Base-by-base conservation (phyloP, 306 rosid species). In the Vigna angularis region DNA sequence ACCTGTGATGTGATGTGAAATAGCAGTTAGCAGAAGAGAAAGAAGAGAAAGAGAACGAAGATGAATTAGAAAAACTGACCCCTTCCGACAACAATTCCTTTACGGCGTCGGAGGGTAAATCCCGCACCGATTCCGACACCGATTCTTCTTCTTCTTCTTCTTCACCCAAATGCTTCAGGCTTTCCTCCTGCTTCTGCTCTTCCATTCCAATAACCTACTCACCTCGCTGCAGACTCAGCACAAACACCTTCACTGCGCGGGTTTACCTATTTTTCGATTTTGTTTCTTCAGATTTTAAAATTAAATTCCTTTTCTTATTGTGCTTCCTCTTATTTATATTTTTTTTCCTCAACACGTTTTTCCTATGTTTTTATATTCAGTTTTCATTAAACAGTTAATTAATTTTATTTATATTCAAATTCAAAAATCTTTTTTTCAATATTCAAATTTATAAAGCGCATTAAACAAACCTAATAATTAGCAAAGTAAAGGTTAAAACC, bases 31-130 rank as follows among this genome's bases (percentile, higher is more conserved):
- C 13, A 53, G 59, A 18, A 53, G 57, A 52, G 11, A 10, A 53
- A 7, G 10, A 42, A 7, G 48, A 9, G 13, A 42, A 9, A 9
- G 47, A 44, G 14, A 44, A 45, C 1, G 50, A 45, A 45, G 3
- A 12, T 0, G 50, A 45, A 45, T 45, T 12, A 4, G 4, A 45
- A 12, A 3, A 45, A 45, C 50, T 45, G 15, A 45, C 94, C 72
- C 91, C 90, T 24, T 47, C 16, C 45, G 93, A 86, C 70, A 78
- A 34, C 74, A 94, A 76, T 64, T 89, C 87, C 48, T 81, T 73
- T 20, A 86, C 82, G 57, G 74, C 90, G 78, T 80, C 69, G 42
- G 87, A 75, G 73, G 97, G 97, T 48, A 91, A 63, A 75, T 63
- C 67, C 36, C 62, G 75, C 6, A 89, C 64, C 11, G 78, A 73